Evolutionary conservation across 805 yeast species (phyloP), one percentile per base, ranked within the genome.

Genomic region (Metschnikowia orientalis): DNA sequence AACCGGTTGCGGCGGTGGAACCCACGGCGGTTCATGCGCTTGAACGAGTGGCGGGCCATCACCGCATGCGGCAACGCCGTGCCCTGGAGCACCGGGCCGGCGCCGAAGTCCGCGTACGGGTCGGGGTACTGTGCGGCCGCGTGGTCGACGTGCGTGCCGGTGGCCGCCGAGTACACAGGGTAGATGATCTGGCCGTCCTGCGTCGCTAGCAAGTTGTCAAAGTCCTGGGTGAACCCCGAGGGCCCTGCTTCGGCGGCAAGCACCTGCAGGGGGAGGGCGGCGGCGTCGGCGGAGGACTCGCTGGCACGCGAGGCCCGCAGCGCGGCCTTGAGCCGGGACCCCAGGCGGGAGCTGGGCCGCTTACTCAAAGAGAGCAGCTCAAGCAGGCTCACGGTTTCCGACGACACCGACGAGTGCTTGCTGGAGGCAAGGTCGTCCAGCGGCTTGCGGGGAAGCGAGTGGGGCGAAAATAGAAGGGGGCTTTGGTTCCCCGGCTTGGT

Each of bases 131-230:
- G 7, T 4, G 10, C 8, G 5, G 8, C 20, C 5, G 26, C 13
- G 9, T 19, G 16, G 9, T 29, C 26, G 8, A 29, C 18, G 9
- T n/a, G 20, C 10, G 26, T 12, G 27, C 15, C 11, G 20, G 26
- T 10, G 20, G 19, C 26, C 26, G 3, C 17, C 4, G 57, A 47
- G 36, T 63, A 63, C 9, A 63, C 56, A 1, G 69, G 69, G 35
- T 63, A 63, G 13, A 63, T 58, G 33, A 63, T 63, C 16, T 60
- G 51, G 32, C 44, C 38, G 26, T 57, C 57, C 19, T 45, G 46
- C 6, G 44, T 46, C n/a, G 47, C 23, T 21, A 62, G 48, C 31
- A 63, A 46, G 40, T 61, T 57, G 44, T 61, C 67, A 30, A 55
- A 63, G 34, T 53, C 51, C 34, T 57, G 63, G 16, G 47, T 45